Conservation (phyloP, 306 rosid genomes). For the Acmispon strigosus region DNA sequence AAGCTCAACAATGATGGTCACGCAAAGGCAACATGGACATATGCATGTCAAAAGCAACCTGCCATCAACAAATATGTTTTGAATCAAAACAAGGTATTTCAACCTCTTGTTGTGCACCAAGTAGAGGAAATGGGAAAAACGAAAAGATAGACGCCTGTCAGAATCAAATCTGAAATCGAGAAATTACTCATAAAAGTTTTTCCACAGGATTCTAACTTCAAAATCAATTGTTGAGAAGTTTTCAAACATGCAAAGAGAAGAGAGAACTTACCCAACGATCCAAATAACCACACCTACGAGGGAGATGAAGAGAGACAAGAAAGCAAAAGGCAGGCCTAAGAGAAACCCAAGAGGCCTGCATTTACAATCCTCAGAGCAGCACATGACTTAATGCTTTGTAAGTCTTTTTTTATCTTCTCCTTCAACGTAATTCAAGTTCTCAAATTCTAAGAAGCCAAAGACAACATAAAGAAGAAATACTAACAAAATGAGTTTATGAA, state of each 20-base stretch:
- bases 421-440: background rate
- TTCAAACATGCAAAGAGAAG: background rate
- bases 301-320: constrained; percentile 55
- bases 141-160: too few species aligned
- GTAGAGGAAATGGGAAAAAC: background rate
- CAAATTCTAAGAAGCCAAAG: background rate
- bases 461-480: constrained; percentile 11
- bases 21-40: constrained; percentile 89
- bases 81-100: background rate
- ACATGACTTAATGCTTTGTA: constrained; percentile 19
- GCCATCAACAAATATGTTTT: constrained; percentile 4
- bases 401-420: background rate
- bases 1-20: constrained; percentile 66
- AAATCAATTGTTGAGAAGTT: too few species aligned
- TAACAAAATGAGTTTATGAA: background rate
- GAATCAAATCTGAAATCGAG: too few species aligned
- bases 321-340: constrained; percentile 71
- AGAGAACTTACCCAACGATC: constrained; percentile 59
- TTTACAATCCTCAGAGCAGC: constrained; percentile 55
- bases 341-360: constrained; percentile 76
- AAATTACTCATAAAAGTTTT: too few species aligned
- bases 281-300: constrained; percentile 53
- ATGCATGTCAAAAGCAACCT: constrained; percentile 64
- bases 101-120: background rate
- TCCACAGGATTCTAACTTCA: too few species aligned